Base-by-base conservation (phyloP, 148 eudicot genomes). In the Diospyros kaki region DNA sequence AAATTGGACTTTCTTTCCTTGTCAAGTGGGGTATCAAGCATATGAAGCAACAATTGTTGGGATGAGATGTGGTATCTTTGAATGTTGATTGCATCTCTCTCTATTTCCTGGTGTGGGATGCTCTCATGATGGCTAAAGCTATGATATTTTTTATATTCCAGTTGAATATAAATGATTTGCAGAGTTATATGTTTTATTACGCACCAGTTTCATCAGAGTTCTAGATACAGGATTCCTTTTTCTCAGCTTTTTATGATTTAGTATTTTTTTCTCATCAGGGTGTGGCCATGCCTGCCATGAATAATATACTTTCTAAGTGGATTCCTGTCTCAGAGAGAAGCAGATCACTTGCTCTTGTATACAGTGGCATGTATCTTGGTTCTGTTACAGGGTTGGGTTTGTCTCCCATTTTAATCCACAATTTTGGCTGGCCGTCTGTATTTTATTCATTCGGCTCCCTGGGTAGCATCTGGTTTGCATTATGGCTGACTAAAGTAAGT, bases 251-350 rank as follows among this genome's bases (percentile, higher is more conserved):
- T 28, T 28, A 28, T 28, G 28, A 28, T 66, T 9, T 2, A 44
- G 28, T 74, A 41, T 66, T 82, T 28, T 28, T 28, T 78, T 77
- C 69, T 70, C 84, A 55, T 38, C 84, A 95, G 99, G 99, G 99
- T 76, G 99, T 95, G 44, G 99, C 99, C 39, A 95, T 95, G 99
- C 99, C 99, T 79, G 99, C 99, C 61, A 95, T 95, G 99, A 95
- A 95, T 80, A 95, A 95, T 77, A 80, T 95, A 71, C 78, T 95
- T 39, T 92, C 97, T 4, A 95, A 95, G 80, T 95, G 99, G 99
- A 86, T 95, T 79, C 99, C 96, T 41, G 91, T 93, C 72, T 95
- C 99, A 43, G 99, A 93, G 81, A 90, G 99, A 88, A 95, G 99
- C 83, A 89, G 99, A 87, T 95, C 97, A 5, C 87, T 95, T 68